These are phyloP conservation scores for Trichoderma lentiforme DNA, from an alignment of 2,329 filamentous ascomycete species.

Conservation along the genomic window DNA sequence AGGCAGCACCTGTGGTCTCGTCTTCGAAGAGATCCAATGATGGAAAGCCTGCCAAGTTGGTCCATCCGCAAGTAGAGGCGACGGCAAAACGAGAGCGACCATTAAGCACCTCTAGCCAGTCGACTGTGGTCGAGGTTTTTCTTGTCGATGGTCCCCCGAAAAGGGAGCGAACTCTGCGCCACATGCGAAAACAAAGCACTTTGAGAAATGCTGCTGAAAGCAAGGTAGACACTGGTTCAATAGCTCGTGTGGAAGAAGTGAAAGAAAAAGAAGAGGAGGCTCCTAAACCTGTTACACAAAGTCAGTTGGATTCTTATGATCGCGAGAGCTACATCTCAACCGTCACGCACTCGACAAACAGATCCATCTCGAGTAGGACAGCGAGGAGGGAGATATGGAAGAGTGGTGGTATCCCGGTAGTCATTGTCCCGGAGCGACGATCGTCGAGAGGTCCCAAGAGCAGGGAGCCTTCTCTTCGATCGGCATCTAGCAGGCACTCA, in stretches of 20 bases:
- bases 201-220: slow-evolving; percentile 44
- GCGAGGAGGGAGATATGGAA: slow-evolving; percentile 59
- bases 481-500: slow-evolving; percentile 57
- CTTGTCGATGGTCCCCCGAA: slow-evolving; percentile 48
- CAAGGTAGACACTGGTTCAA: slow-evolving; percentile 16
- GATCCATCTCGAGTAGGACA: slow-evolving; percentile 51
- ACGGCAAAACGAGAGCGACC: background rate
- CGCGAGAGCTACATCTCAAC: slow-evolving; percentile 49
- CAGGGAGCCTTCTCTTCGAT: slow-evolving; percentile 55
- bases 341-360: slow-evolving; percentile 45
- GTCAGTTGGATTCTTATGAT: slow-evolving; percentile 26
- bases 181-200: slow-evolving; percentile 54
- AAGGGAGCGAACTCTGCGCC: slow-evolving; percentile 55
- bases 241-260: slow-evolving; percentile 16
- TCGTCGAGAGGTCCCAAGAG: slow-evolving; percentile 54
- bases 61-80: background rate
- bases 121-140: slow-evolving; percentile 55
- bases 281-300: slow-evolving; percentile 28
- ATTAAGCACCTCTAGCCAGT: slow-evolving; percentile 45
- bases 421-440: slow-evolving; percentile 57
- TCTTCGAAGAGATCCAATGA: slow-evolving; percentile 29
- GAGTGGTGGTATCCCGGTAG: slow-evolving; percentile 59
- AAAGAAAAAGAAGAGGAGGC: slow-evolving; percentile 22
- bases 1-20: slow-evolving; percentile 37
- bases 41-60: slow-evolving; percentile 20